Conservation (phyloP, 2,329 filamentous ascomycete genomes). For the Neofusicoccum sp. region DNA sequence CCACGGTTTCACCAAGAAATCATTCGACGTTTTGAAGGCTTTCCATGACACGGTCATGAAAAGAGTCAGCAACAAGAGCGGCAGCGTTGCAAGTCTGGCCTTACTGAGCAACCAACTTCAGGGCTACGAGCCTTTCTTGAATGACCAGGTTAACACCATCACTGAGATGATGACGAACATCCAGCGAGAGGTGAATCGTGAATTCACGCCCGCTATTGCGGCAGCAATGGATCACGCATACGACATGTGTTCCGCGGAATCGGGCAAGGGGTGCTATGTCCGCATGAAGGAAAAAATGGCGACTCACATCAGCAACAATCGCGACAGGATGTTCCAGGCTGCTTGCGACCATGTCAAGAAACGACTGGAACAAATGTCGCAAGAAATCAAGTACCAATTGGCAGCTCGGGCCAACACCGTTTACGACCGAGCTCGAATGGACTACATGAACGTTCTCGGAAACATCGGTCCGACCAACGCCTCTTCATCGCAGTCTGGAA, state of each 20-base stretch:
- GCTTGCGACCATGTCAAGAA: slow-evolving; percentile 44
- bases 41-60: slow-evolving; percentile 46
- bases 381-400: slow-evolving; percentile 44
- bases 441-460: slow-evolving; percentile 39
- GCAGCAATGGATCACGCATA: slow-evolving; percentile 50
- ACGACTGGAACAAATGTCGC: slow-evolving; percentile 43
- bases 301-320: slow-evolving; percentile 41
- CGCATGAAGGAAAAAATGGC: slow-evolving; percentile 56
- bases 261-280: slow-evolving; percentile 47
- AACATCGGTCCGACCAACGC: slow-evolving; percentile 18
- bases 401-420: slow-evolving; percentile 47
- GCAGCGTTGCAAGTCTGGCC: slow-evolving; percentile 39
- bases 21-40: slow-evolving; percentile 31
- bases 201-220: slow-evolving; percentile 52
- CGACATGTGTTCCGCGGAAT: slow-evolving; percentile 43
- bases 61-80: slow-evolving; percentile 39
- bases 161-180: slow-evolving; percentile 40
- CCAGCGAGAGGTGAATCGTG: slow-evolving; percentile 55
- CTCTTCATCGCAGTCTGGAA: neutral
- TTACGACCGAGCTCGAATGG: slow-evolving; percentile 33
- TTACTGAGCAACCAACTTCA: slow-evolving; percentile 43
- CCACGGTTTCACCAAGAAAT: slow-evolving; percentile 33
- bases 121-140: slow-evolving; percentile 44
- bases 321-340: slow-evolving; percentile 50
- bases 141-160: slow-evolving; percentile 35